Evolutionary conservation across 1,284 basidiomycete species (phyloP).

Genomic region (Stereum hirsutum): DNA sequence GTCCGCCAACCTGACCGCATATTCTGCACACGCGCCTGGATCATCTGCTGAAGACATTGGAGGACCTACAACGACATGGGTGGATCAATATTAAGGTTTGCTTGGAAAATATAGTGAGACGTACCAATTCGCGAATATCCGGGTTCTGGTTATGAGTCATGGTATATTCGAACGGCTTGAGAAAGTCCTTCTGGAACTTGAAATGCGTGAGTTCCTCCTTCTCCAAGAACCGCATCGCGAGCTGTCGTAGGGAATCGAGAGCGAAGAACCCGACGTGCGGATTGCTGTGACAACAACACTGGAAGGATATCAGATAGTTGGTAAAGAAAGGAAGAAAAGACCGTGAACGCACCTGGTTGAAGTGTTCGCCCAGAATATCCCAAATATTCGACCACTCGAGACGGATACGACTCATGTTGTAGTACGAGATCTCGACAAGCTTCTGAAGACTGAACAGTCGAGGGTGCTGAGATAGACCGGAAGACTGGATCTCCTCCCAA

Average conservation of each 20-base stretch:
- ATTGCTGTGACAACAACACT: slow-evolving; percentile 98
- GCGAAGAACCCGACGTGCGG: slow-evolving; percentile 97
- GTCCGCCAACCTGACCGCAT: slow-evolving; percentile 98
- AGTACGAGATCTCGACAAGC: slow-evolving; percentile 98
- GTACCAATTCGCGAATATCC: slow-evolving; percentile 94
- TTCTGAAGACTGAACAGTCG: slow-evolving; percentile 97
- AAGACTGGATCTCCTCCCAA: slow-evolving; percentile 99
- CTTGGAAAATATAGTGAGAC: slow-evolving; percentile 10
- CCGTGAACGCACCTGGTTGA: slow-evolving; percentile 83
- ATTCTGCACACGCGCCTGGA: slow-evolving; percentile 91
- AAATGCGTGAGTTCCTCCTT: slow-evolving; percentile 98
- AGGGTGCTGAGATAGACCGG: slow-evolving; percentile 87
- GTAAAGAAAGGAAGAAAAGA: slow-evolving; percentile 4
- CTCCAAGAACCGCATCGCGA: slow-evolving; percentile 98
- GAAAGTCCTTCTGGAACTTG: slow-evolving; percentile 99
- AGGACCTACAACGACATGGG: slow-evolving; percentile 57
- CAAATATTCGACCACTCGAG: slow-evolving; percentile 98
- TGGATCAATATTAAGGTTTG: slow-evolving; percentile 1
- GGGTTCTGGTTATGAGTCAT: slow-evolving; percentile 96
- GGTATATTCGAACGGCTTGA: slow-evolving; percentile 97
- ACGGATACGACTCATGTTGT: slow-evolving; percentile 99
- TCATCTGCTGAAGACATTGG: slow-evolving; percentile 99
- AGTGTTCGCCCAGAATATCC: slow-evolving; percentile 97
- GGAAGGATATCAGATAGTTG: slow-evolving; percentile 2
- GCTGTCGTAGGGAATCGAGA: slow-evolving; percentile 93